These are phyloP conservation scores for Didymella pomorum DNA, from an alignment of 2,329 filamentous ascomycete genomes.

Conservation along the genomic window DNA sequence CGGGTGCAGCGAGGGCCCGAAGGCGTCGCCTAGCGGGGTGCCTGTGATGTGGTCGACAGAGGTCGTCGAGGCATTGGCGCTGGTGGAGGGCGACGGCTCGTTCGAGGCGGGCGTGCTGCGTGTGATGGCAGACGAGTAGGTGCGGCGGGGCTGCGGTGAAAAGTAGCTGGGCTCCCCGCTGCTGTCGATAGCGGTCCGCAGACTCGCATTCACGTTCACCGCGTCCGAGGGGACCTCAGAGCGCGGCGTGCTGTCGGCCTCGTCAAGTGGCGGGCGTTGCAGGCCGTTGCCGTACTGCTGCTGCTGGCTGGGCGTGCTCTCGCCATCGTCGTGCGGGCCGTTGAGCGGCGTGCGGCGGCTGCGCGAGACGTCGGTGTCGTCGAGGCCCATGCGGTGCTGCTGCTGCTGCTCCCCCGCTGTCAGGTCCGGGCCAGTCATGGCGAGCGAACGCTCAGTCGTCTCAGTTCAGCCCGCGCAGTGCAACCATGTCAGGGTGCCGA, in stretches of 20 bases:
- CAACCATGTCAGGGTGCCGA: conserved; percentile 42
- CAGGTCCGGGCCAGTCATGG: conserved; percentile 43
- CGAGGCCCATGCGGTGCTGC: conserved; percentile 29
- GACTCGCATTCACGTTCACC: conserved; percentile 15
- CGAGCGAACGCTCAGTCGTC: conserved; percentile 35
- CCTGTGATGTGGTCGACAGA: conserved; percentile 29
- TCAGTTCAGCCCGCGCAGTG: conserved; percentile 39
- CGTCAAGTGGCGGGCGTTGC: conserved; percentile 27
- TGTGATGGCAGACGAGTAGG: conserved; percentile 43
- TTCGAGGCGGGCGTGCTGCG: conserved; percentile 40
- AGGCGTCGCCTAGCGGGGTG: conserved; percentile 15
- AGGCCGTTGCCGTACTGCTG: conserved; percentile 4
- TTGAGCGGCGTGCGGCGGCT: conserved; percentile 9
- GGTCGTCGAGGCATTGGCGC: conserved; percentile 37
- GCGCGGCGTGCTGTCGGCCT: conserved; percentile 52
- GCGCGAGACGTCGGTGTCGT: conserved; percentile 8
- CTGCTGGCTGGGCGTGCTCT: conserved; percentile 20
- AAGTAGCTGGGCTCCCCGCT: conserved; percentile 49
- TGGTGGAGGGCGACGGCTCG: conserved; percentile 44
- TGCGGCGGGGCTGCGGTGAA: conserved; percentile 49
- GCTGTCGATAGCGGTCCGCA: conserved; percentile 12
- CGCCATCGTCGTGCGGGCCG: conserved; percentile 5
- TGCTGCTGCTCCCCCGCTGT: conserved; percentile 36
- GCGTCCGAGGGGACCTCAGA: conserved; percentile 51
- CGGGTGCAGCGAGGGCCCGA: conserved; percentile 20